These are phyloP conservation scores for Colletotrichum magnum DNA, from an alignment of 2,329 filamentous ascomycete genomes.

Conservation along the genomic window DNA sequence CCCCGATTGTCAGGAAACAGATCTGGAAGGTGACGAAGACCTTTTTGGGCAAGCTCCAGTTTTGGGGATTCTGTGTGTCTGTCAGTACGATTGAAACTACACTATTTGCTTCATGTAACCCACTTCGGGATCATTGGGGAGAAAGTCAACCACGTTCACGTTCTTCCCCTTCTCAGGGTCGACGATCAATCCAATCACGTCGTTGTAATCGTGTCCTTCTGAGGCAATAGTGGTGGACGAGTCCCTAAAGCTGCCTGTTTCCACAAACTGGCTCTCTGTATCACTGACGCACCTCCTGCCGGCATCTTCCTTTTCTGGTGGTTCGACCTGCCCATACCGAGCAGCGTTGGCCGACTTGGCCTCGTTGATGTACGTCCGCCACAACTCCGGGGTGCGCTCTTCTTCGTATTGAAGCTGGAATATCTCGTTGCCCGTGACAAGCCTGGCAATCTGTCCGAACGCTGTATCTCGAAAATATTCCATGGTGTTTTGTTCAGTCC, in stretches of 20 bases:
- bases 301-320: neutral
- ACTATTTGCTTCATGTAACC: neutral
- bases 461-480: constrained; percentile 26
- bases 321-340: neutral
- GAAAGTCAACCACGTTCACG: constrained; percentile 13
- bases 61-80: constrained; percentile 2
- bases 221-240: neutral
- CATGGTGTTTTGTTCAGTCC: constrained; percentile 1
- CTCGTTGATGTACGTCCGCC: constrained; percentile 16
- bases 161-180: constrained; percentile 11
- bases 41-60: constrained; percentile 23
- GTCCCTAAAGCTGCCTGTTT: neutral
- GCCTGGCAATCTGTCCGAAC: constrained; percentile 9
- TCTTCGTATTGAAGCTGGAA: constrained; percentile 24
- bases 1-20: constrained; percentile 7
- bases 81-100: neutral
- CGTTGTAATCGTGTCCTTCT: neutral
- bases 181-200: neutral
- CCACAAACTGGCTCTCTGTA: neutral
- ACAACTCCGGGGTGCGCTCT: constrained; percentile 6
- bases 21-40: constrained; percentile 26
- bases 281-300: neutral
- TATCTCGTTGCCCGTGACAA: neutral
- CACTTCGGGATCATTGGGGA: constrained; percentile 33
- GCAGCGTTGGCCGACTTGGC: neutral